A percentile compares a stretch with the other conserved stretches of the same genome.
phyloP scores from a whole-genome alignment of 202 grass and related monocot species.

The Carex arenaria region DNA sequence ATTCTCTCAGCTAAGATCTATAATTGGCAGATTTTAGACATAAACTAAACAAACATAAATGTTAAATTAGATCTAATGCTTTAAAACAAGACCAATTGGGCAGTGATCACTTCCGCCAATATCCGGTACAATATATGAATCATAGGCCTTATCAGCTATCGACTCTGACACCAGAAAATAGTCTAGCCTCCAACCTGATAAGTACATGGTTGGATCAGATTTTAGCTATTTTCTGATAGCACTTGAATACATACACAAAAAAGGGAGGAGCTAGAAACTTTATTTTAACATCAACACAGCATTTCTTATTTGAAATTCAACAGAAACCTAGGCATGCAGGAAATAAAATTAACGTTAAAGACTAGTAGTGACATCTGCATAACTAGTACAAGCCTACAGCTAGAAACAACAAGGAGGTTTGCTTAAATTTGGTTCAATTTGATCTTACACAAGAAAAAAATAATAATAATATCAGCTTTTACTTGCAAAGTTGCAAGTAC shows the following conservation, averaged over 20 bases:
- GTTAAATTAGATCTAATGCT: slow-evolving; percentile 36
- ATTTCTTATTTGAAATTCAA: neutral
- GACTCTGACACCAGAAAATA: slow-evolving; percentile 85
- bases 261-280: neutral
- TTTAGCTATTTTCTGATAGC: neutral
- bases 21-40: slow-evolving; percentile 5
- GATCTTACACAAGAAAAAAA: neutral
- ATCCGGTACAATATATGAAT: slow-evolving; percentile 83
- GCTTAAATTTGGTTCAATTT: neutral
- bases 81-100: slow-evolving; percentile 74
- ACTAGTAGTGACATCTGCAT: neutral
- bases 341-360: neutral
- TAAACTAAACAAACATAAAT: slow-evolving; percentile 16
- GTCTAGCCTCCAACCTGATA: slow-evolving; percentile 80
- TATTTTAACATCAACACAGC: neutral
- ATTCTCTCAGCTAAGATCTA: slow-evolving; percentile 6
- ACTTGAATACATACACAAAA: neutral
- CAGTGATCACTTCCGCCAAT: slow-evolving; percentile 78
- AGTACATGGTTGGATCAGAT: neutral
- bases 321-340: neutral
- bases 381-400: neutral
- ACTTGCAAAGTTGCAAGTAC: neutral
- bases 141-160: slow-evolving; percentile 48
- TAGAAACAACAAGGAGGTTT: neutral
- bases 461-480: neutral